Conservation (phyloP, 2,329 filamentous ascomycete species). For the Raffaelea arxii region DNA sequence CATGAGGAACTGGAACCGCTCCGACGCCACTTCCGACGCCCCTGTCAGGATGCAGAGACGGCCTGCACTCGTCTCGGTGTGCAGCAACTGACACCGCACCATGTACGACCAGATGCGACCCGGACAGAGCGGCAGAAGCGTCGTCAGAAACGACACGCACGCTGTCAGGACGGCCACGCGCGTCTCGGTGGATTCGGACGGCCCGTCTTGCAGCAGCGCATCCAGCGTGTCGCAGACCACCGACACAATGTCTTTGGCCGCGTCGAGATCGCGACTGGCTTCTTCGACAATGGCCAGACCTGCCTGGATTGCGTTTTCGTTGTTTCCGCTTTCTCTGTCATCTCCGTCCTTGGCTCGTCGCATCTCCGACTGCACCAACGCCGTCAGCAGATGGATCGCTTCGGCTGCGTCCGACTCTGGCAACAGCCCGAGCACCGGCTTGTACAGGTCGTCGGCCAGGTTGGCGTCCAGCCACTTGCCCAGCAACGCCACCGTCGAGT, state of each 20-base stretch:
- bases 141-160: slow-evolving; percentile 71
- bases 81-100: slow-evolving; percentile 69
- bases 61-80: slow-evolving; percentile 64
- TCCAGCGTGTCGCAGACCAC: slow-evolving; percentile 84
- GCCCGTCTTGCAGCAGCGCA: slow-evolving; percentile 49
- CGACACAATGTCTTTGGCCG: slow-evolving; percentile 65
- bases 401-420: slow-evolving; percentile 58
- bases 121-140: slow-evolving; percentile 63
- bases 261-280: slow-evolving; percentile 43
- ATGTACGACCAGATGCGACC: slow-evolving; percentile 86
- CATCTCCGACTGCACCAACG: slow-evolving; percentile 49
- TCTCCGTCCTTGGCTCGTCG: slow-evolving; percentile 24
- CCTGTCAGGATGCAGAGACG: slow-evolving; percentile 70
- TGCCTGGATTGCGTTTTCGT: slow-evolving; percentile 16
- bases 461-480: slow-evolving; percentile 66
- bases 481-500: slow-evolving; percentile 72
- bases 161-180: slow-evolving; percentile 57
- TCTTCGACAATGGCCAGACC: slow-evolving; percentile 45
- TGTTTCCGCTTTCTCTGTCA: not conserved
- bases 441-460: slow-evolving; percentile 44
- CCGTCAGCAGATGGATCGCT: slow-evolving; percentile 63
- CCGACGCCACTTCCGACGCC: slow-evolving; percentile 68
- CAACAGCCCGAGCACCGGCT: slow-evolving; percentile 41
- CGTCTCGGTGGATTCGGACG: slow-evolving; percentile 47
- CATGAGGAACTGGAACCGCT: slow-evolving; percentile 67